phyloP scores from a whole-genome alignment of 225 moss, liverwort and hornwort genomes.

The Pseudisothecium myosuroides region DNA sequence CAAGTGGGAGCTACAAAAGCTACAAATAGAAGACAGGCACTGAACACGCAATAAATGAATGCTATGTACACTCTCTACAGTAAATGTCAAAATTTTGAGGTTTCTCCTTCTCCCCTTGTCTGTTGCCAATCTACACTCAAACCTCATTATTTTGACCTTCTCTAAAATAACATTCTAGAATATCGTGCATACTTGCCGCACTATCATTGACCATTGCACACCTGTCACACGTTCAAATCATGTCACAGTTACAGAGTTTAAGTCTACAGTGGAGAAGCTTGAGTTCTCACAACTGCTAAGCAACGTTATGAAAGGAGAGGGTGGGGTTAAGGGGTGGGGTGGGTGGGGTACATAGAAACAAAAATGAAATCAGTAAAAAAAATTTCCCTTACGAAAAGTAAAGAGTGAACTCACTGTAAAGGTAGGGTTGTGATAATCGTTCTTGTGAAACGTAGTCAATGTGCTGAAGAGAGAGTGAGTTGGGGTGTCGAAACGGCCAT shows the following conservation, averaged over 20 bases:
- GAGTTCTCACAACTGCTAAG: neutral
- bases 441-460: slow-evolving; percentile 47
- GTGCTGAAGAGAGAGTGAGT: slow-evolving; percentile 60
- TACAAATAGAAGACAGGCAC: neutral
- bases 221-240: neutral
- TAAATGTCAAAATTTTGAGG: neutral
- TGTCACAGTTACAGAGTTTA: neutral
- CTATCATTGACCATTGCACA: neutral
- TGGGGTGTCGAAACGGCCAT: slow-evolving; percentile 81
- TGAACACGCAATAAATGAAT: neutral
- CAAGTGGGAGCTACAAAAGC: neutral
- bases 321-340: slow-evolving; percentile 5
- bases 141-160: neutral
- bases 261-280: neutral
- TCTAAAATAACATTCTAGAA: neutral
- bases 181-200: neutral
- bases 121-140: neutral
- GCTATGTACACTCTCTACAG: neutral
- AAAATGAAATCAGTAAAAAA: slow-evolving; percentile 33
- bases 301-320: slow-evolving; percentile 45
- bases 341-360: slow-evolving; percentile 65
- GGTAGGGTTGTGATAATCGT: slow-evolving; percentile 72
- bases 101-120: neutral
- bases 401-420: slow-evolving; percentile 1
- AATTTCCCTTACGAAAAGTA: neutral